Base-by-base conservation (phyloP, 768 basidiomycete genomes). In the Astraeus odoratus region DNA sequence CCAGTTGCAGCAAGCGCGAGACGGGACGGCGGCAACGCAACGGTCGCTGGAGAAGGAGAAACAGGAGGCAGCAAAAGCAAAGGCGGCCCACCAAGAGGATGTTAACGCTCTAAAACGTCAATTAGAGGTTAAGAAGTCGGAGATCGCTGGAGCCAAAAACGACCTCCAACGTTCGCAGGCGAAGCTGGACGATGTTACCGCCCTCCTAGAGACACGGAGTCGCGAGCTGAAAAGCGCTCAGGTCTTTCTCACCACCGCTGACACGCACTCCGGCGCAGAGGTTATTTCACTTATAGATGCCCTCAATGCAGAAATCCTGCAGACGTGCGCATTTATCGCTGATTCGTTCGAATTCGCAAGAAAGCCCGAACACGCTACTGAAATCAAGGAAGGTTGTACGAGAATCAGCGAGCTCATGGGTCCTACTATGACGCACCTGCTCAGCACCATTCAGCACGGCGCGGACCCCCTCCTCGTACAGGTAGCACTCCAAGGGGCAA, bases 261-360 rank as follows among this genome's bases (percentile, higher is more conserved):
- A 77, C 42, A 50, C 52, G 0, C 60, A 71, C 45, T 71, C 76
- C 0, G 72, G 67, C 1, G 66, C 68, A 0, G 75, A 77, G 8
- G 66, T 75, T 40, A 64, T 66, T 8, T n/a, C 54, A 0, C 44
- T 63, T 4, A 57, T 71, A 24, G 67, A 75, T 22, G 57, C 60
- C 0, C 54, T 77, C 46, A 77, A 78, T 49, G 57, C 61, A 19
- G 76, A 78, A 51, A 72, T 76, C 19, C 60, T 72, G 30, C 76
- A 78, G 47, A 60, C 62, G 10, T 56, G 69, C 3, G 71, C 73
- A 20, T 63, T 68, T 52, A 69, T 77, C 40, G 66, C 72, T 0
- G 74, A 75, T 24, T 56, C 60, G 22, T 66, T 55, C 30, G 60
- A 63, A 49, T 65, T 65, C 52, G 47, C 47, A 10, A 62, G 63